Base-by-base conservation (phyloP, 1,139 yeast genomes). In the Geotrichum reessii region DNA sequence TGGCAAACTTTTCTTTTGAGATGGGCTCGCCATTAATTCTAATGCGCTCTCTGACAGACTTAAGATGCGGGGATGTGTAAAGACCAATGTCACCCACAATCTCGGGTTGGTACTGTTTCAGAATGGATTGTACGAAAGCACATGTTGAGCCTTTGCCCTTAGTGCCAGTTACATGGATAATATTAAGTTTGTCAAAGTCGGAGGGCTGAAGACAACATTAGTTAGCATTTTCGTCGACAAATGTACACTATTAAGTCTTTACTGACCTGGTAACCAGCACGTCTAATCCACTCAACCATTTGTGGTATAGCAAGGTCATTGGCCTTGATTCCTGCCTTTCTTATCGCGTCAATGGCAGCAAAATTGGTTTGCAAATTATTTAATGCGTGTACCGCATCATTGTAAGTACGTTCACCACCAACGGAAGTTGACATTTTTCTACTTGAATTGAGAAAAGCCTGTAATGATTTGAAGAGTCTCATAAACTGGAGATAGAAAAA, bases 71-170 rank as follows among this genome's bases (percentile, higher is more conserved):
- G 1, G 97, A 90, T 0, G 98, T 92, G 71, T 88, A 95, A 37
- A 93, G 78, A 0, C 99, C 99, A 56, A 92, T 80, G 69, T 88
- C 89, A 11, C 63, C 64, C 12, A 56, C 55, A 14, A 58, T 27
- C n/a, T 62, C 60, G 11, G 72, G 70, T 33, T 64, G 65, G 68
- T 88, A 90, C 68, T 89, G 91, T 17, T 74, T 70, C 62, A 95
- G 74, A 52, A 93, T 90, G 2, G 95, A 84, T 67, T 89, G 90
- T 2, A 92, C 83, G 70, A 95, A 95, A 0, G 99, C 97, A 74
- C 97, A 93, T 0, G 98, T 92, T 0, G 97, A 91, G 0, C 99
- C 99, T 74, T 95, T 95, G 12, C 99, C 99, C 72, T 95, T 95
- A 1, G 99, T 95, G 27, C 99, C 99, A 0, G 99, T 92, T 42